Evolutionary conservation across 2,329 filamentous ascomycete genomes (phyloP).

Genomic region (Colletotrichum sp.): DNA sequence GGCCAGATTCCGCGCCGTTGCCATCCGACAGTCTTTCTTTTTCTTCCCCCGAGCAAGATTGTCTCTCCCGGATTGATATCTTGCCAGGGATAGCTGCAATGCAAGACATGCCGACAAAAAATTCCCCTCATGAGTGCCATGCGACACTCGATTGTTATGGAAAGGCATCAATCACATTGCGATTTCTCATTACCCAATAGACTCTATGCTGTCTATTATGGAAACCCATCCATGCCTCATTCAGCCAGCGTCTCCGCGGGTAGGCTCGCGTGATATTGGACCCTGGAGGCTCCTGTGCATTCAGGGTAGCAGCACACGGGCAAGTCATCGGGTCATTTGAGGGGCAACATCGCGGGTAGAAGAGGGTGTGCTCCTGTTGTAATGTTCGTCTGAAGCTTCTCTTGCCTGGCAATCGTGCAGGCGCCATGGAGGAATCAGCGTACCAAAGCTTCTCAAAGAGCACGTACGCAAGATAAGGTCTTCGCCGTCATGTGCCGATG

Average conservation of each 20-base stretch:
- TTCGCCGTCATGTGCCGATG: background rate
- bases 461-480: background rate
- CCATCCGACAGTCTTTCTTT: background rate
- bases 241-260: background rate
- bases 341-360: background rate
- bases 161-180: background rate
- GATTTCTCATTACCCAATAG: background rate
- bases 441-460: background rate
- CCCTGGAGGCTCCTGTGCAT: background rate
- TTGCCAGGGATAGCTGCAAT: background rate
- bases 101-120: background rate
- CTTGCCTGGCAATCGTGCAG: background rate
- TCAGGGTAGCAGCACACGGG: background rate
- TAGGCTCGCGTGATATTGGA: slow-evolving; percentile 1
- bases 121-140: background rate
- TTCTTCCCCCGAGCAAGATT: background rate
- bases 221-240: background rate
- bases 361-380: background rate
- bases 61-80: background rate
- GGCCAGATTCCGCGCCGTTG: background rate
- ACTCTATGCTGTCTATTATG: background rate
- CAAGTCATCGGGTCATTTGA: background rate
- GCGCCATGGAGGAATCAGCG: background rate
- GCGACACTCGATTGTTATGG: background rate
- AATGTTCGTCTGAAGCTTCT: slow-evolving; percentile 11